Conservation (phyloP, 2,329 filamentous ascomycete species). For the Magnaporthales sp. region DNA sequence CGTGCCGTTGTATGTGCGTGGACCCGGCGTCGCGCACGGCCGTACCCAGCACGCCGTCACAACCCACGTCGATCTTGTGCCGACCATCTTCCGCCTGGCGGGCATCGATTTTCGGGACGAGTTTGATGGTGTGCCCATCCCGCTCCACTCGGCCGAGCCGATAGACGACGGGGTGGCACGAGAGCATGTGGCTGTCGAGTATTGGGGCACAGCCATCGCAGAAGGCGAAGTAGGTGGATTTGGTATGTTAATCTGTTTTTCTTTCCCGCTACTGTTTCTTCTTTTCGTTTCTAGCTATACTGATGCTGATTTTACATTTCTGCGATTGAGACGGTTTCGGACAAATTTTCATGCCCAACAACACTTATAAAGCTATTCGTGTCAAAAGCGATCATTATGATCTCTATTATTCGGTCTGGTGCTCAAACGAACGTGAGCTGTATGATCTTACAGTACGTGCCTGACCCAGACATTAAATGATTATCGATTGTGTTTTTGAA, state of each 20-base stretch:
- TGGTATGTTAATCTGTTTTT: conserved; percentile 8
- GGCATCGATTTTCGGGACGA: conserved; percentile 33
- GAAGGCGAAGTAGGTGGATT: conserved; percentile 24
- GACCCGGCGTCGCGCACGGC: conserved; percentile 16
- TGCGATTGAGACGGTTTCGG: too few relatives aligned
- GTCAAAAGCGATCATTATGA: conserved; percentile 45
- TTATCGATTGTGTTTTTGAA: too few relatives aligned
- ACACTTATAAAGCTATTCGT: conserved; percentile 55
- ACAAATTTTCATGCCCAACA: too few relatives aligned
- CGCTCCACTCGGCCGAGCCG: too few relatives aligned
- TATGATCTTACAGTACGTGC: too few relatives aligned
- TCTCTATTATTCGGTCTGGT: conserved; percentile 61
- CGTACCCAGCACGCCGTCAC: conserved; percentile 13
- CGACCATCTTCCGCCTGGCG: conserved; percentile 25
- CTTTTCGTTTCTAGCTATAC: too few relatives aligned
- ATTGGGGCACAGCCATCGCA: conserved; percentile 36
- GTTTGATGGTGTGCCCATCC: conserved; percentile 47
- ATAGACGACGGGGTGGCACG: too few relatives aligned
- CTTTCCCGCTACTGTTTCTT: too few relatives aligned
- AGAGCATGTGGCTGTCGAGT: conserved; percentile 52
- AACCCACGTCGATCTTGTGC: conserved; percentile 19
- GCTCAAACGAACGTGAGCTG: conserved; percentile 57
- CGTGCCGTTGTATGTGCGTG: conserved; percentile 20
- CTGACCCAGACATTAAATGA: too few relatives aligned
- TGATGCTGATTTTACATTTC: too few relatives aligned